Percentiles rank a stretch among this genome's conserved stretches.
Conservation (phyloP, 352 stramenopile genomes). For the Phytophthora megakarya region DNA sequence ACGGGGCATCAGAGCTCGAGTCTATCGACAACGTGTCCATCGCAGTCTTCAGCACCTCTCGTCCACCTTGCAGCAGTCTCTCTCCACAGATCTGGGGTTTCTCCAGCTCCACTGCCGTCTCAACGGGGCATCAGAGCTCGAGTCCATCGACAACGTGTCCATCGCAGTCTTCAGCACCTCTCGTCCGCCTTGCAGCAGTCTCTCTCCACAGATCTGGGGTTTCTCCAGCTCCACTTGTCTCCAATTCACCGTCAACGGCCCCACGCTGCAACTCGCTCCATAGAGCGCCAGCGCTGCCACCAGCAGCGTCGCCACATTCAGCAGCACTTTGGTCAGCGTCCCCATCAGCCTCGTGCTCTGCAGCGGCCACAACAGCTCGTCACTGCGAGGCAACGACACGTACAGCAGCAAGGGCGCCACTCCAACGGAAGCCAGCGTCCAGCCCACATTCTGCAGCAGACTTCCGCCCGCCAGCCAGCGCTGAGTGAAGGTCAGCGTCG, state of each 20-base stretch:
- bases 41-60: constrained; percentile 2
- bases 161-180: constrained; percentile 5
- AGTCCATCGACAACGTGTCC: constrained; percentile 20
- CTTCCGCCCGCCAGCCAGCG: constrained; percentile 42
- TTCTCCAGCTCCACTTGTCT: constrained; percentile 31
- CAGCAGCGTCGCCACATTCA: constrained; percentile 45
- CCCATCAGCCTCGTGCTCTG: constrained; percentile 36
- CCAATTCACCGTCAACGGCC: constrained; percentile 25
- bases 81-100: constrained; percentile 28
- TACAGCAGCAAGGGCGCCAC: constrained; percentile 61
- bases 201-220: constrained; percentile 30
- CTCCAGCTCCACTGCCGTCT: too few relatives aligned
- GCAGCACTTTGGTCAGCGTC: constrained; percentile 38
- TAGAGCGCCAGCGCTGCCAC: constrained; percentile 28
- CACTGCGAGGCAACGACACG: constrained; percentile 24
- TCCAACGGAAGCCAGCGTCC: constrained; percentile 50
- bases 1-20: constrained; percentile 7
- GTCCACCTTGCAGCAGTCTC: constrained; percentile 24
- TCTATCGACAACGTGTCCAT: constrained; percentile 21
- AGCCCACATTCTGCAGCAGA: constrained; percentile 55
- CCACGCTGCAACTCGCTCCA: constrained; percentile 30
- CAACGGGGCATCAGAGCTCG: constrained; percentile 12
- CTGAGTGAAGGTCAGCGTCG: constrained; percentile 15
- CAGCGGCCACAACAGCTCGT: constrained; percentile 41
- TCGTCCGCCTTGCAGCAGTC: constrained; percentile 22